These are phyloP conservation scores for Leucosporidium scottii DNA, from an alignment of 768 basidiomycete genomes.

Conservation along the genomic window DNA sequence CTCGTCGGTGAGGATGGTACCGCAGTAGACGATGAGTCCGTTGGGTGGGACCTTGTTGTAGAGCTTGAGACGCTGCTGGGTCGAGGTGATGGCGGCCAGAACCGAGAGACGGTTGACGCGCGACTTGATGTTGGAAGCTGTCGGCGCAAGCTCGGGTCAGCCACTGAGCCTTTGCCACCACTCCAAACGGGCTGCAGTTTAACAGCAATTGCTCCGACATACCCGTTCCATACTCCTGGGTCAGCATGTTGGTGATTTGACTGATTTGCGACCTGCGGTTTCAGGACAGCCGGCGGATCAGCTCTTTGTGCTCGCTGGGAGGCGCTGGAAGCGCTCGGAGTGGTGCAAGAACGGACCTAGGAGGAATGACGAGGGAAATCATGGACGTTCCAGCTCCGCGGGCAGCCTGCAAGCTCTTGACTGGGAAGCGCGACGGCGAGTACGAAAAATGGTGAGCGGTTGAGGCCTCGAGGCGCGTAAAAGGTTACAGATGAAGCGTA, in stretches of 20 bases:
- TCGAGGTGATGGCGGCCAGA: constrained; percentile 93
- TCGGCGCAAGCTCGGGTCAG: constrained; percentile 48
- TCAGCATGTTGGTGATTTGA: constrained; percentile 87
- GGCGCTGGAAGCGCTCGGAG: neutral
- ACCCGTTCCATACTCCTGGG: constrained; percentile 54
- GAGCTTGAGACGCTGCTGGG: constrained; percentile 92
- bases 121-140: constrained; percentile 99
- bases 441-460: no score
- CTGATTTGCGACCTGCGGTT: constrained; percentile 66
- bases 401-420: constrained; percentile 92
- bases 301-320: constrained; percentile 47
- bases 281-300: neutral
- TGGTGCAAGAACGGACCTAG: constrained; percentile 55
- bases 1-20: constrained; percentile 91
- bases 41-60: constrained; percentile 96
- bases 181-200: no score
- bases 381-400: constrained; percentile 85
- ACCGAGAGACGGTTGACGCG: constrained; percentile 97
- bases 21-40: constrained; percentile 90
- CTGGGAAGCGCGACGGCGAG: neutral
- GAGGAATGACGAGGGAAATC: constrained; percentile 96
- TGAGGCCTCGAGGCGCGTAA: neutral
- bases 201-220: neutral
- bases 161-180: neutral
- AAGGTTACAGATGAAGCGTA: neutral